Base-by-base conservation (phyloP, 768 basidiomycete species). In the Termitomyces sp. region DNA sequence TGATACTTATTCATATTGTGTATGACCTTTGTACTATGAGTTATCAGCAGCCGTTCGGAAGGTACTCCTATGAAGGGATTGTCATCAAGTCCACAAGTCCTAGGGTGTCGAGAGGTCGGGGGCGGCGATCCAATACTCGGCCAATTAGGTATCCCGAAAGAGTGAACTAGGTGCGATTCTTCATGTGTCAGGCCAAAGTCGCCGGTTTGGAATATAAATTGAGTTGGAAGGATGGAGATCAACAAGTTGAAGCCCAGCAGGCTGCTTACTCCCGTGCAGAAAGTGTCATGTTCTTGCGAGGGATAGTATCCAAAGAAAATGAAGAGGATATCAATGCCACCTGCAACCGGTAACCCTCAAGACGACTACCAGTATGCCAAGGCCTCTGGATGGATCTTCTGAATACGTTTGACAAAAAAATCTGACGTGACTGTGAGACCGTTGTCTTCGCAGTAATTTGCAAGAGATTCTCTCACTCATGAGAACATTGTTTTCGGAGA, bases 361-460 rank as follows among this genome's bases (percentile, higher is more conserved):
- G 11, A n/a, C 2, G 15, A 26, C 53, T 60, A 61, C 54, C 60
- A 61, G 26, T 53, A 32, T 15, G 55, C 21, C 35, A 58, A 44
- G 19, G 52, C 45, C 11, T 51, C 45, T 11, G 60, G 54, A 21
- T 58, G 50, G 12, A 53, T 61, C 28, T 53, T 61, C 35, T 56
- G 60, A 2, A 61, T 12, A 21, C 60, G 60, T n/a, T 50, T 58
- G 40, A 58, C 51, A 11, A 61, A 57, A 24, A 61, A 61, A 17
- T 46, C 60, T 61, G 35, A 38, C 10, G 14, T 26, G 14, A 24
- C 15, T 2, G 32, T 53, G 21, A 32, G 26, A 26, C 12, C 5
- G 10, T 4, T 24, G 14, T 14, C n/a, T 34, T 22, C 9, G 8
- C 28, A 22, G 41, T 22, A 11, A 22, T 14, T 14, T 34, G 34